Evolutionary conservation across 352 stramenopile species (phyloP).

Genomic region (Phytophthora idaei): DNA sequence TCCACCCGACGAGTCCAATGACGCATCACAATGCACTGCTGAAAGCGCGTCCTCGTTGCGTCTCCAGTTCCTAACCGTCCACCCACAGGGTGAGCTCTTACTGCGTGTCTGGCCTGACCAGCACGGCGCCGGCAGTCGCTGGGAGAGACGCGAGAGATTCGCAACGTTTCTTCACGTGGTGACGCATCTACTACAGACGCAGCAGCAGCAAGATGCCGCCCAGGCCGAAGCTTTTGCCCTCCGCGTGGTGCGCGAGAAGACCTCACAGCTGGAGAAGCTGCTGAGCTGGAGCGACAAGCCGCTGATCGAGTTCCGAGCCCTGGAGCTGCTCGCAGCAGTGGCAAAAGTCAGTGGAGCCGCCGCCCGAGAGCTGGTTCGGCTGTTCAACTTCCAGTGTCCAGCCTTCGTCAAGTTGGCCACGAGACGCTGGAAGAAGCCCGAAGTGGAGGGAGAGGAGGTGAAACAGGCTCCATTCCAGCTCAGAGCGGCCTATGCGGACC

Average conservation of each 20-base stretch:
- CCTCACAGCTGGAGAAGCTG: slow-evolving; percentile 64
- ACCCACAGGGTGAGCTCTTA: slow-evolving; percentile 62
- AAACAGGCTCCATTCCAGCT: slow-evolving; percentile 62
- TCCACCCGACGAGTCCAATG: not conserved
- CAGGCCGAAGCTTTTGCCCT: slow-evolving; percentile 70
- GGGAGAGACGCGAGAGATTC: slow-evolving; percentile 72
- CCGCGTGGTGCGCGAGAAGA: slow-evolving; percentile 73
- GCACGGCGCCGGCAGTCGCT: slow-evolving; percentile 53
- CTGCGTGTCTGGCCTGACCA: slow-evolving; percentile 72
- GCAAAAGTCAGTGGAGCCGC: slow-evolving; percentile 43
- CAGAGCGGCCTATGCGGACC: slow-evolving; percentile 61
- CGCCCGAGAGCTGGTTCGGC: slow-evolving; percentile 72
- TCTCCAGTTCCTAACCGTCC: slow-evolving; percentile 55
- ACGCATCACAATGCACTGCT: slow-evolving; percentile 1
- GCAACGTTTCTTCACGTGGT: slow-evolving; percentile 69
- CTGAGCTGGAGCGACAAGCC: slow-evolving; percentile 89
- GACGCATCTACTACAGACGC: slow-evolving; percentile 45
- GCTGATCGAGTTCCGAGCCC: slow-evolving; percentile 70
- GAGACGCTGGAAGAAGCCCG: slow-evolving; percentile 65
- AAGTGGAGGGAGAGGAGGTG: slow-evolving; percentile 20
- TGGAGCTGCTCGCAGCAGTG: slow-evolving; percentile 63
- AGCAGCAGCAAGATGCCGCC: slow-evolving; percentile 29
- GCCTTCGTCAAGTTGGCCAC: slow-evolving; percentile 65
- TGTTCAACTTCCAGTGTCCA: slow-evolving; percentile 81
- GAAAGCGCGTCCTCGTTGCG: slow-evolving; percentile 18